Conservation (phyloP, 257 asterid species). For the Prunella vulgaris region DNA sequence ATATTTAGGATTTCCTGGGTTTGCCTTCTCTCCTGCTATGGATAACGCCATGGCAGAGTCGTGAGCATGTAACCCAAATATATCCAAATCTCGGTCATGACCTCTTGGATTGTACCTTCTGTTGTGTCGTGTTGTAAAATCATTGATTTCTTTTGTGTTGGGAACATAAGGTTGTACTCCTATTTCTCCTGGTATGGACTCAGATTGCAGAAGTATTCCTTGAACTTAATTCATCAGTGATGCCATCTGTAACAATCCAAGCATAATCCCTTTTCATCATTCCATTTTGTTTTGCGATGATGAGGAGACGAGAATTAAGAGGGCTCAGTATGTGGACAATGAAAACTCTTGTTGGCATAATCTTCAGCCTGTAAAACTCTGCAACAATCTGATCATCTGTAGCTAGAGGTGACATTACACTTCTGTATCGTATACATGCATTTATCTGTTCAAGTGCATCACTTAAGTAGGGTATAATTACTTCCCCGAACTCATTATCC, state of each 20-base stretch:
- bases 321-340: constrained; percentile 32
- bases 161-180: no score
- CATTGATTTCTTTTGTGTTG: no score
- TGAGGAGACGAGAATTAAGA: constrained; percentile 37
- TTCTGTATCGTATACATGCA: constrained; percentile 29
- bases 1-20: constrained; percentile 2
- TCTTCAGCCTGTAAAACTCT: constrained; percentile 43
- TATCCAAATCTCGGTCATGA: no score
- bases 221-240: constrained; percentile 23
- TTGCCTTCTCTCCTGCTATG: constrained; percentile 40
- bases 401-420: constrained; percentile 29
- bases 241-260: constrained; percentile 48
- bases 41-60: constrained; percentile 36
- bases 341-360: constrained; percentile 51
- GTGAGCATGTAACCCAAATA: no score
- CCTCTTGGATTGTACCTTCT: no score
- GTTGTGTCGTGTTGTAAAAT: no score
- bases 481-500: constrained; percentile 37
- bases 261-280: constrained; percentile 46
- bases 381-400: constrained; percentile 31
- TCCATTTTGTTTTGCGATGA: constrained; percentile 32
- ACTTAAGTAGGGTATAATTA: constrained; percentile 30
- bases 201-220: no score
- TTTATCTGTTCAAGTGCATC: constrained; percentile 28
- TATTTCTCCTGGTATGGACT: no score